A percentile compares a stretch with the other conserved stretches of the same genome.
These are phyloP conservation scores for Quercus agrifolia DNA, from an alignment of 306 rosid genomes.

Conservation along the genomic window DNA sequence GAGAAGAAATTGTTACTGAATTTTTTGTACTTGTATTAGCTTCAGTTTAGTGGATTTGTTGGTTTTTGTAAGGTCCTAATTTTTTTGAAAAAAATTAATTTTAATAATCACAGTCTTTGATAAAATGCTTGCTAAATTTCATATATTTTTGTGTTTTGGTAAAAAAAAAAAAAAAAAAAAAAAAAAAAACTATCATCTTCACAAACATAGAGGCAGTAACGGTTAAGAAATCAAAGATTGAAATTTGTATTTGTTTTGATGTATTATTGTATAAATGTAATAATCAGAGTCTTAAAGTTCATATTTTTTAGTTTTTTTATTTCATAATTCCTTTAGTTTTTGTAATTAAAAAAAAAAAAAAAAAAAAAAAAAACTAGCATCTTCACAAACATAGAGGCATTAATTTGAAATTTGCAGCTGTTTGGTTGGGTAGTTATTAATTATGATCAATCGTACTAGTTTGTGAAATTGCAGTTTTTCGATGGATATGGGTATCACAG, in stretches of 20 bases:
- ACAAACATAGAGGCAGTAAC: background rate
- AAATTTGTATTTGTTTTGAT: background rate
- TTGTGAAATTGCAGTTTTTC: slow-evolving; percentile 50
- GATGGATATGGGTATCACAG: slow-evolving; percentile 97
- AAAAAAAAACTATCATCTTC: too few species aligned
- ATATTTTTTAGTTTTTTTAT: background rate
- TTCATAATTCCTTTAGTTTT: background rate
- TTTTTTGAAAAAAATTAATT: background rate
- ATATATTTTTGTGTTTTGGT: background rate
- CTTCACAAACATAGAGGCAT: background rate
- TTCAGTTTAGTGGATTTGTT: background rate
- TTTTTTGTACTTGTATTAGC: background rate
- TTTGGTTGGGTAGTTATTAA: background rate
- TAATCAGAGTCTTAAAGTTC: background rate
- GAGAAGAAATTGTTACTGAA: background rate
- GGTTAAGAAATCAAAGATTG: background rate
- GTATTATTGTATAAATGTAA: background rate
- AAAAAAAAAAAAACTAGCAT: too few species aligned
- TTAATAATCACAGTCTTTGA: background rate
- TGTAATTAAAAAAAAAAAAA: too few species aligned
- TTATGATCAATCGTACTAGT: slow-evolving; percentile 5
- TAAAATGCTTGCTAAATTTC: background rate
- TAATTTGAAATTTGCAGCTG: background rate
- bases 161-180: too few species aligned
- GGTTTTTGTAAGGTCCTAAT: background rate